Percentiles rank a stretch among this genome's conserved stretches.
These are phyloP conservation scores for Quercus ilex DNA, from an alignment of 306 rosid genomes.

Conservation along the genomic window DNA sequence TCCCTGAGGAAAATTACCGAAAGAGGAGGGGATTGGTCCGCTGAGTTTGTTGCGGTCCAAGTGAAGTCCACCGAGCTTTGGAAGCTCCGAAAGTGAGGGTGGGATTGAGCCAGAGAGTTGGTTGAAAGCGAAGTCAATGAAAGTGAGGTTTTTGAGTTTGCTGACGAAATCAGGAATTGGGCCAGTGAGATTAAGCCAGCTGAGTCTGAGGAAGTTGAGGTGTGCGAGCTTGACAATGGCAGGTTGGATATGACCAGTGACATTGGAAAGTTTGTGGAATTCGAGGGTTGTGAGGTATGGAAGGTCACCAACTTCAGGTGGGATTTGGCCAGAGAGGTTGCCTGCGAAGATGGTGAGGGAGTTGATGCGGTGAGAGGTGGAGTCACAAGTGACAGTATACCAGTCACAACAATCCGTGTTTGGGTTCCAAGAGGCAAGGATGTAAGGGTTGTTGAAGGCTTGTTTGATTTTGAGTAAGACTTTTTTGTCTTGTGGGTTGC, in stretches of 20 bases:
- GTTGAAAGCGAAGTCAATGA: constrained; percentile 50
- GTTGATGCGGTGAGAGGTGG: constrained; percentile 56
- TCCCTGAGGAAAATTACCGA: constrained; percentile 34
- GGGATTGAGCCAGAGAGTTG: constrained; percentile 56
- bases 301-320: constrained; percentile 61
- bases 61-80: constrained; percentile 17
- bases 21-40: constrained; percentile 42
- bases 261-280: constrained; percentile 55
- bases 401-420: constrained; percentile 62
- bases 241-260: constrained; percentile 61
- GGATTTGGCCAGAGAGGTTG: constrained; percentile 49
- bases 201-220: constrained; percentile 41
- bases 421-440: constrained; percentile 59
- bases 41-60: constrained; percentile 49
- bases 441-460: constrained; percentile 66
- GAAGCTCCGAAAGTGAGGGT: constrained; percentile 48
- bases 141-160: constrained; percentile 43
- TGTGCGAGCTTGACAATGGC: constrained; percentile 49
- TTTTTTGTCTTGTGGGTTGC: constrained; percentile 66
- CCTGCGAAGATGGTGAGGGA: constrained; percentile 42
- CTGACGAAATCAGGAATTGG: constrained; percentile 57
- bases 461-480: constrained; percentile 63
- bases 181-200: constrained; percentile 57
- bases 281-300: constrained; percentile 48
- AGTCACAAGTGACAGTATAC: constrained; percentile 55